A percentile compares a stretch with the other conserved stretches of the same genome.
These are phyloP conservation scores for Thyridium curvatum DNA, from an alignment of 2,329 filamentous ascomycete genomes.

Conservation along the genomic window DNA sequence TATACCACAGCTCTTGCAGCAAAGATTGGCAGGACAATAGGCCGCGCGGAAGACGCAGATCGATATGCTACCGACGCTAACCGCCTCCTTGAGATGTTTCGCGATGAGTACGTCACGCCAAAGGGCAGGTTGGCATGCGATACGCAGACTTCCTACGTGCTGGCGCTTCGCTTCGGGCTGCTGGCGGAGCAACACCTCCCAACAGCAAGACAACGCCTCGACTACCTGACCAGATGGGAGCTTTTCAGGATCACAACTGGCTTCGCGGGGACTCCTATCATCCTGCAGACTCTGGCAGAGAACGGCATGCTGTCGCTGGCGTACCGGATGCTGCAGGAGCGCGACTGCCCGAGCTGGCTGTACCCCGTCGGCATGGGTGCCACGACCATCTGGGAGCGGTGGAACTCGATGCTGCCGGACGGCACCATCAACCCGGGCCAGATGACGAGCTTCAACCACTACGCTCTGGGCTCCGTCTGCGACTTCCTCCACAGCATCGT, in stretches of 20 bases:
- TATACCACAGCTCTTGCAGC: slow-evolving; percentile 15
- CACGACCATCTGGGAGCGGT: slow-evolving; percentile 34
- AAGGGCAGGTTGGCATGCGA: slow-evolving; percentile 7
- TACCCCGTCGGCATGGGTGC: slow-evolving; percentile 30
- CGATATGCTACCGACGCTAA: slow-evolving; percentile 5
- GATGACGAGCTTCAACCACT: slow-evolving; percentile 36
- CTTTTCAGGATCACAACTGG: slow-evolving; percentile 15
- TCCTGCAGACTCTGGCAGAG: slow-evolving; percentile 9
- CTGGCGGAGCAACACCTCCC: neutral
- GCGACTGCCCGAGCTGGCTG: slow-evolving; percentile 25
- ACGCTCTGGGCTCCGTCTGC: slow-evolving; percentile 30
- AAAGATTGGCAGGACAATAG: slow-evolving; percentile 11
- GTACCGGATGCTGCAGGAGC: slow-evolving; percentile 26
- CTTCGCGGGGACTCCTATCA: slow-evolving; percentile 17
- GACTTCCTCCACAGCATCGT: slow-evolving; percentile 28
- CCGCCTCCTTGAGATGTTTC: slow-evolving; percentile 11
- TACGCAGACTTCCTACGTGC: slow-evolving; percentile 10
- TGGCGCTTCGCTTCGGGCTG: slow-evolving; percentile 11
- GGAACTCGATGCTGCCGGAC: slow-evolving; percentile 30
- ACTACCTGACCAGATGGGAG: slow-evolving; percentile 6
- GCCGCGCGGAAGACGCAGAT: slow-evolving; percentile 4
- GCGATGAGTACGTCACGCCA: slow-evolving; percentile 10
- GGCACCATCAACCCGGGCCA: slow-evolving; percentile 26
- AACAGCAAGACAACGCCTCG: slow-evolving; percentile 6
- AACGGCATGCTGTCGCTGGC: slow-evolving; percentile 12